Base-by-base conservation (phyloP, 805 yeast genomes). In the Zygosaccharomyces pseudorouxii region DNA sequence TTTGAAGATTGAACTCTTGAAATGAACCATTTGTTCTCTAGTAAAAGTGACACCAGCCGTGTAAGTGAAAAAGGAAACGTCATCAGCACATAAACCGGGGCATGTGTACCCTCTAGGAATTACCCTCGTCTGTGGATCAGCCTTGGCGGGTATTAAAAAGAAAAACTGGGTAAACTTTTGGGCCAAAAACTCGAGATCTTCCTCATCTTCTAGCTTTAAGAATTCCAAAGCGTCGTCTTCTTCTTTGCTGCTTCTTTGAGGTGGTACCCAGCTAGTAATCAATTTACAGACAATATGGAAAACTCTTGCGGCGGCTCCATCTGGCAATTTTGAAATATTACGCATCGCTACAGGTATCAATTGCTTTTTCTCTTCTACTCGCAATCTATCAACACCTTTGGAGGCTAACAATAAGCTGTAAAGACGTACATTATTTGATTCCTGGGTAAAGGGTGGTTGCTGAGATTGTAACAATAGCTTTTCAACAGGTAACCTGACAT, bases 361-460 rank as follows among this genome's bases (percentile, higher is more conserved):
- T 3, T 55, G 60, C 1, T 51, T 55, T 44, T 55, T 58, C 46
- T 74, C 70, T 4, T 71, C 77, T 1, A 52, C 49, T 1, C 63
- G 37, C 45, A 84, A 55, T 45, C 92, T 68, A 35, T 81, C 83
- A 12, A 87, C 62, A 7, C 87, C 92, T 63, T 78, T 81, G 1
- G 90, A 77, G 0, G 84, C 71, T 53, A 87, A 83, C 36, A 86
- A 59, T 48, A 88, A 69, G 18, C 84, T 76, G 63, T 84, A 85
- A 7, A 82, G 63, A 49, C 80, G 73, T 1, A 84, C 87, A 12
- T 74, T 67, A 0, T 77, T 64, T 6, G 78, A 60, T 53, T 79
- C 82, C 3, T 68, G 59, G 16, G 77, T 65, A 25, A 75, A 58
- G n/a, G 71, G 71, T 0, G 89, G 88, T 3, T 50, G 47, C 53